phyloP scores from a whole-genome alignment of 306 rosid species.

The Lathyrus aphaca region DNA sequence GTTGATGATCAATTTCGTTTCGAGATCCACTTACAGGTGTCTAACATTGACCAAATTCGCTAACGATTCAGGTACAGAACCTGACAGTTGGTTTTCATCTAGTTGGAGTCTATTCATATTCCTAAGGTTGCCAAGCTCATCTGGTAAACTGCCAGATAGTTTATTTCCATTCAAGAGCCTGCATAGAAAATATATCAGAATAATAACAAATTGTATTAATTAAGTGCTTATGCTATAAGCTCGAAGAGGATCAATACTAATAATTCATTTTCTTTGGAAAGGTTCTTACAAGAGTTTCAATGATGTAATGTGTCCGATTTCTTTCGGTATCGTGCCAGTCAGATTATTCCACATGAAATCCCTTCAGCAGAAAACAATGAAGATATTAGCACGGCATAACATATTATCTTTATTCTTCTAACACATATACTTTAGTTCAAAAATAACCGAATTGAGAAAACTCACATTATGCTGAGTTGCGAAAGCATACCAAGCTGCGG shows the following conservation, averaged over 20 bases:
- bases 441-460: slow-evolving; percentile 28
- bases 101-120: slow-evolving; percentile 55
- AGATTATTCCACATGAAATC: slow-evolving; percentile 90
- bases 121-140: slow-evolving; percentile 64
- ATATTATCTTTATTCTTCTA: slow-evolving; percentile 15
- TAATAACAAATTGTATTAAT: no score
- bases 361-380: slow-evolving; percentile 51
- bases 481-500: slow-evolving; percentile 78
- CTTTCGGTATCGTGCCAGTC: slow-evolving; percentile 75
- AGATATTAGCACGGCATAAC: slow-evolving; percentile 41
- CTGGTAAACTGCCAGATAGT: slow-evolving; percentile 59
- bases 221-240: neutral
- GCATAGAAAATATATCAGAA: slow-evolving; percentile 15
- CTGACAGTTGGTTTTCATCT: slow-evolving; percentile 57
- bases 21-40: slow-evolving; percentile 58
- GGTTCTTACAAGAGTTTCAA: slow-evolving; percentile 77
- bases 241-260: slow-evolving; percentile 35
- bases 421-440: slow-evolving; percentile 1
- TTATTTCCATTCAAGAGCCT: slow-evolving; percentile 67
- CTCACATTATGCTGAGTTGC: slow-evolving; percentile 67
- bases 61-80: slow-evolving; percentile 59
- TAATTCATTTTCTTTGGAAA: slow-evolving; percentile 34
- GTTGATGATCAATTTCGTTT: slow-evolving; percentile 33
- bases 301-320: slow-evolving; percentile 65
- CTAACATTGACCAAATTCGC: slow-evolving; percentile 49